Conservation (phyloP, 805 yeast species). For the Candida golubevii region DNA sequence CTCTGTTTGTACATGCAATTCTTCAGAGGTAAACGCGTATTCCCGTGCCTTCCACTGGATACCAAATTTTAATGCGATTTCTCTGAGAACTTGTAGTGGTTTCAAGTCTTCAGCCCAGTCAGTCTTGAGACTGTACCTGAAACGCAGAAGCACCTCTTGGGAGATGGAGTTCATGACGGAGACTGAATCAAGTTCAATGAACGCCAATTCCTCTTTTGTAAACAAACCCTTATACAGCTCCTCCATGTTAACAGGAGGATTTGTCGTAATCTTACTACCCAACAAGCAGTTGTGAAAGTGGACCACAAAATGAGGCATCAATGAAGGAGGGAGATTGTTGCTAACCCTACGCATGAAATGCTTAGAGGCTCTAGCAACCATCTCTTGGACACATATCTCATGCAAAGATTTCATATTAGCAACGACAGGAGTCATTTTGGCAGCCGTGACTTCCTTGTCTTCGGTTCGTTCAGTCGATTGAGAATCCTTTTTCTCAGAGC, state of each 20-base stretch:
- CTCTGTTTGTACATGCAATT: slow-evolving; percentile 25
- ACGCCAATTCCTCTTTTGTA: slow-evolving; percentile 35
- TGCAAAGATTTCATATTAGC: slow-evolving; percentile 47
- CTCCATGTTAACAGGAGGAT: slow-evolving; percentile 40
- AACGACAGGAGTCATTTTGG: slow-evolving; percentile 39
- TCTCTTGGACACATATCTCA: slow-evolving; percentile 54
- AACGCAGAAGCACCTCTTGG: slow-evolving; percentile 57
- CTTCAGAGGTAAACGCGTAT: slow-evolving; percentile 46
- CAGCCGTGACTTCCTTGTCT: slow-evolving; percentile 27
- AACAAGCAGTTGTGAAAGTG: slow-evolving; percentile 70
- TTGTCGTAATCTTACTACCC: slow-evolving; percentile 44
- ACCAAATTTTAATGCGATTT: slow-evolving; percentile 74
- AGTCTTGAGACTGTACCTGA: slow-evolving; percentile 52
- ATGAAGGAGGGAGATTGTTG: slow-evolving; percentile 43
- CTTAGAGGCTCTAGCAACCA: slow-evolving; percentile 76
- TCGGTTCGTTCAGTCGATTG: slow-evolving; percentile 22
- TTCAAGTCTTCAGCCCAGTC: slow-evolving; percentile 43
- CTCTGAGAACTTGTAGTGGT: slow-evolving; percentile 54
- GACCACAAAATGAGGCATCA: slow-evolving; percentile 57
- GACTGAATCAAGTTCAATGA: slow-evolving; percentile 44
- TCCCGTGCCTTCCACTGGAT: slow-evolving; percentile 69
- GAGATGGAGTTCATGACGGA: slow-evolving; percentile 42
- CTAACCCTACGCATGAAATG: slow-evolving; percentile 58
- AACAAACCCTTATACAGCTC: slow-evolving; percentile 40
- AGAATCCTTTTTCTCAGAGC: slow-evolving; percentile 1